Base-by-base conservation (phyloP, 495 filamentous ascomycete species). In the Penicillium alfredii region DNA sequence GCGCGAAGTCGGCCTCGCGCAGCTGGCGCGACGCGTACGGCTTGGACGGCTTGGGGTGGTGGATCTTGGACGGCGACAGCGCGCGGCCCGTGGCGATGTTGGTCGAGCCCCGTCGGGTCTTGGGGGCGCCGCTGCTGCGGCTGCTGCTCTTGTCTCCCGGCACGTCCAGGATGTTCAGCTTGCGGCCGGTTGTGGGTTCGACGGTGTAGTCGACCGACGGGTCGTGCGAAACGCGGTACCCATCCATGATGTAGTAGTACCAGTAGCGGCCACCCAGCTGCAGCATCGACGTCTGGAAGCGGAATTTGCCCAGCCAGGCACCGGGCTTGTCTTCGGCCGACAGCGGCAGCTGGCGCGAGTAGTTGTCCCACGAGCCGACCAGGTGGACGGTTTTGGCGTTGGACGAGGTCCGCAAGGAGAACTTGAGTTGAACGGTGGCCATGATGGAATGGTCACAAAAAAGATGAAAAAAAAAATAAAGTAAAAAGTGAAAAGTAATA, bases 221-320 rank as follows among this genome's bases (percentile, higher is more conserved):
- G 68, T 98, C 92, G 73, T 97, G 90, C 30, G 92, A 90, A 61
- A 95, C 84, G 64, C 96, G 89, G 79, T 96, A 96, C 42, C 92
- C 92, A 58, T 98, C 92, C 68, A 97, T 93, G 83, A 98, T 95
- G 74, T 95, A 98, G 77, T 98, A 98, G 79, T 97, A 98, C 92
- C 93, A 98, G 81, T 96, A 97, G 50, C 92, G 81, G 55, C 81
- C 75, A 40, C 89, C 86, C 37, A 84, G 72, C 71, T 88, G 77
- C 35, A 95, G 74, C 40, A 85, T 83, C 29, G 77, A 66, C 58
- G 80, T 81, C 69, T 90, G 87, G 72, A 98, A 94, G 66, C 85
- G 80, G 75, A 98, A 95, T 57, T 87, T 93, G 58, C 92, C 93
- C 53, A 86, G 82, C 85, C 93, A 96, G 38, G 81, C 78, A 53